A percentile compares a stretch with the other conserved stretches of the same genome.
Evolutionary conservation across 179 eudicot species (phyloP).

Genomic region (Actinidia arguta): DNA sequence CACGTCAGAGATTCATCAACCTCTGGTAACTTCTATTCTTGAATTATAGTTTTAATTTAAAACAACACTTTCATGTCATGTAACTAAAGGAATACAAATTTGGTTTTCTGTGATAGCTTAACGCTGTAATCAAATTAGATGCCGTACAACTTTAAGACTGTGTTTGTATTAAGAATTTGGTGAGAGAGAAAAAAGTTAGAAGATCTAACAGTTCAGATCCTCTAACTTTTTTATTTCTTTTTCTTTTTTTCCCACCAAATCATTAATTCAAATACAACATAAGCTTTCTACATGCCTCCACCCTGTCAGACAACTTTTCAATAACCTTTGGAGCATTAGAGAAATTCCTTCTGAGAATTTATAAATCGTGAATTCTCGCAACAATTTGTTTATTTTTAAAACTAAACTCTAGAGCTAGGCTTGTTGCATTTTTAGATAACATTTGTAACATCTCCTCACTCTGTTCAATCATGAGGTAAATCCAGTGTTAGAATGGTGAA

Average conservation of each 20-base stretch:
- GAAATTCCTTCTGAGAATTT: background rate
- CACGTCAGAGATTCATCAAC: slow-evolving; percentile 68
- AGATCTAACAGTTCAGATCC: no score
- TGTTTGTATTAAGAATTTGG: no score
- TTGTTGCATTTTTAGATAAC: background rate
- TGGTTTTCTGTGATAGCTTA: background rate
- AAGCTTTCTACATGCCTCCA: no score
- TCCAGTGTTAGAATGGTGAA: no score
- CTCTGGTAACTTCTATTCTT: slow-evolving; percentile 50
- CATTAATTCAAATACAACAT: no score
- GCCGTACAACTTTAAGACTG: background rate
- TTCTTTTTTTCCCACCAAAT: no score
- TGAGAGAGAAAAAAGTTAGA: no score
- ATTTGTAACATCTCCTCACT: background rate
- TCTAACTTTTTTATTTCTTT: no score
- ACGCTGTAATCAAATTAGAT: background rate
- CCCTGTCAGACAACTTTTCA: background rate
- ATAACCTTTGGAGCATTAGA: background rate
- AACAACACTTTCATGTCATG: background rate
- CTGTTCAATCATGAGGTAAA: no score
- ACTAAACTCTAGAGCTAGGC: background rate
- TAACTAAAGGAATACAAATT: background rate
- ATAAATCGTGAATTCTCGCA: background rate
- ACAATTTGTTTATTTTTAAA: background rate
- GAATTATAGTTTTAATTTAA: background rate